Conservation (phyloP, 2,329 filamentous ascomycete genomes). For the Periconia sp. region DNA sequence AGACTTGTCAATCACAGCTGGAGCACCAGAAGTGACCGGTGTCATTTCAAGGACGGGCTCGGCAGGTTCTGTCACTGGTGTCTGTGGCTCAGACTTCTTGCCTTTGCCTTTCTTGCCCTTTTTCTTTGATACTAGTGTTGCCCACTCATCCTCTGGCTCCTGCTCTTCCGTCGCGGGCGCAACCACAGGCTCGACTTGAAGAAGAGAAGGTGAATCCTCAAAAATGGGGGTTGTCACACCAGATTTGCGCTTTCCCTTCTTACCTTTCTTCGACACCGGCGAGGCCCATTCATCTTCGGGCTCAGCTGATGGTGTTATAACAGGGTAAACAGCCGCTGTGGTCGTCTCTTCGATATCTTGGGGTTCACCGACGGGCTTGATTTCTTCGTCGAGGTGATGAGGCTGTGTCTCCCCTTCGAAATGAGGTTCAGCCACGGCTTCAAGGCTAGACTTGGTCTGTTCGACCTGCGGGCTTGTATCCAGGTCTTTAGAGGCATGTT, state of each 20-base stretch:
- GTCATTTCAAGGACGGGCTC: constrained; percentile 6
- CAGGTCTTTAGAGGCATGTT: neutral
- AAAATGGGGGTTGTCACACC: constrained; percentile 17
- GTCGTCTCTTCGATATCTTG: neutral
- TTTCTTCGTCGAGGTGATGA: neutral
- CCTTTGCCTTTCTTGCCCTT: constrained; percentile 28
- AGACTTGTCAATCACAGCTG: constrained; percentile 6
- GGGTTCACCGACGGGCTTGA: neutral
- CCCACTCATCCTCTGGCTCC: constrained; percentile 8
- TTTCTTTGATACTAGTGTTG: constrained; percentile 21
- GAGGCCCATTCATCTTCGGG: constrained; percentile 8
- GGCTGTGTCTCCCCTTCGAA: neutral
- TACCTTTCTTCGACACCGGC: constrained; percentile 25
- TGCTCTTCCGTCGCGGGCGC: neutral
- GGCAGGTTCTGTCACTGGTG: neutral
- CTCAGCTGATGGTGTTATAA: neutral
- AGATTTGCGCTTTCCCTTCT: constrained; percentile 24
- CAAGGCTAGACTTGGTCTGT: neutral
- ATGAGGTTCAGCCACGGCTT: constrained; percentile 1
- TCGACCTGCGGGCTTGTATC: neutral
- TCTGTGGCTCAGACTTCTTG: constrained; percentile 22
- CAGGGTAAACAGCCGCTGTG: neutral
- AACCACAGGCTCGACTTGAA: neutral
- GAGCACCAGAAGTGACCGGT: constrained; percentile 3
- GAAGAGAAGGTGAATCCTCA: neutral